Conservation (phyloP, 345 rosid species). For the Rhodamnia argentea region DNA sequence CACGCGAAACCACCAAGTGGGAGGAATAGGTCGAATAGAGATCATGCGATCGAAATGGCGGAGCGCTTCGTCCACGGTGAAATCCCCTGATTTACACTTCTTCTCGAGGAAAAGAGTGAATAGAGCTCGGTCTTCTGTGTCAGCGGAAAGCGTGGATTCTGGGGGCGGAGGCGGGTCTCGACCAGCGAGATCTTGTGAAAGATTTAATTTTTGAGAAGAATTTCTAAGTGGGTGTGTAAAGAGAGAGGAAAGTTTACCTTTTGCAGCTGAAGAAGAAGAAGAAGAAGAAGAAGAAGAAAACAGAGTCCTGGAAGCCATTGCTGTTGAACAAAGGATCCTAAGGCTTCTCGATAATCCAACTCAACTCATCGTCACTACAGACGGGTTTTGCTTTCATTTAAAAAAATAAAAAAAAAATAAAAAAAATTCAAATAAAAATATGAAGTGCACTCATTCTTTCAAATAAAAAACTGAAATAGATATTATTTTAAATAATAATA, state of each 20-base stretch:
- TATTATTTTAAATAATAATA: no score
- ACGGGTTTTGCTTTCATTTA: background rate
- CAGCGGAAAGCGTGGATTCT: background rate
- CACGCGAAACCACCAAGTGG: background rate
- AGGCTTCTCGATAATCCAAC: background rate
- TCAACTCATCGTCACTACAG: background rate
- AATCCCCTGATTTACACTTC: slow-evolving; percentile 4
- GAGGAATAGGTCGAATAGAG: background rate
- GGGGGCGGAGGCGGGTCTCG: background rate
- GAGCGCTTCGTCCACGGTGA: slow-evolving; percentile 12
- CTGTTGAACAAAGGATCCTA: background rate
- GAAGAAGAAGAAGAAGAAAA: background rate
- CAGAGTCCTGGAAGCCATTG: background rate
- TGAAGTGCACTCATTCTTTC: no score
- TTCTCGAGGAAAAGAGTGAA: background rate
- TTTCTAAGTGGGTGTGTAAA: background rate
- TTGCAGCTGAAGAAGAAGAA: background rate
- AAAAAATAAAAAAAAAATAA: no score
- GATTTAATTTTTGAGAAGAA: background rate
- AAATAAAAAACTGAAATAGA: no score
- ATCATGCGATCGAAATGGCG: slow-evolving; percentile 15
- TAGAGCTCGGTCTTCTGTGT: background rate
- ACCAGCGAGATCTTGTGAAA: background rate
- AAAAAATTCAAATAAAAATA: no score
- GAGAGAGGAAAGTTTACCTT: slow-evolving; percentile 7